phyloP scores from a whole-genome alignment of 129 eudicot genomes.

The Escallonia rubra region DNA sequence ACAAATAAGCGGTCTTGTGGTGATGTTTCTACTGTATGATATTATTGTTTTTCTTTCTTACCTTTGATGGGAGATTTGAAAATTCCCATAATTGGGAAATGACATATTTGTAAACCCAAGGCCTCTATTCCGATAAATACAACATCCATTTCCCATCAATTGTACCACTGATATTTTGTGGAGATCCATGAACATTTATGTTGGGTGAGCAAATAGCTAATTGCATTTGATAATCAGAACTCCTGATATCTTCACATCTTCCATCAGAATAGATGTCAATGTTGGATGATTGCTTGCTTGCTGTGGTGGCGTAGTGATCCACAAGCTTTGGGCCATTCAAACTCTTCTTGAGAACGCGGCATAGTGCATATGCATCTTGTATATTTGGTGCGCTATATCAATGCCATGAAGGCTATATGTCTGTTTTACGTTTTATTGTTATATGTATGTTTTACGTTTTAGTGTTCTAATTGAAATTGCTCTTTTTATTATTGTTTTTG shows the following conservation, averaged over 20 bases:
- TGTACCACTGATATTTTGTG: slow-evolving; percentile 26
- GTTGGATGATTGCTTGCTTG: slow-evolving; percentile 64
- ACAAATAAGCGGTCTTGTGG: not conserved
- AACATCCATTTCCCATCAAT: slow-evolving; percentile 77
- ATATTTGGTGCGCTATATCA: not conserved
- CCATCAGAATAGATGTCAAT: slow-evolving; percentile 66
- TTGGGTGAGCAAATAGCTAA: slow-evolving; percentile 40
- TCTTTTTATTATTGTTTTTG: no score
- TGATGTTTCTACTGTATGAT: no score
- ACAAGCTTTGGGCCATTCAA: slow-evolving; percentile 51
- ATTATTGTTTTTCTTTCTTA: not conserved
- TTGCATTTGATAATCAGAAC: slow-evolving; percentile 46
- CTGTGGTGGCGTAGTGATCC: slow-evolving; percentile 37
- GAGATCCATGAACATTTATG: slow-evolving; percentile 31
- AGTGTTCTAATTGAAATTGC: no score
- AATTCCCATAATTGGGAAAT: not conserved
- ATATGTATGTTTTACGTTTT: no score
- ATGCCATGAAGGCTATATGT: no score
- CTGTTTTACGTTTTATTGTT: no score
- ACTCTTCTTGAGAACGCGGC: slow-evolving; percentile 90
- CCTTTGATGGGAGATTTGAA: slow-evolving; percentile 15
- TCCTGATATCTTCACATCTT: slow-evolving; percentile 60
- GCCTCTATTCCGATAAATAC: slow-evolving; percentile 81
- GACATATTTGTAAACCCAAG: slow-evolving; percentile 16
- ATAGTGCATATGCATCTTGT: slow-evolving; percentile 89